Evolutionary conservation across 805 yeast genomes (phyloP), one percentile per base, ranked within the genome.

Genomic region (Aciculoconidium aculeatum): DNA sequence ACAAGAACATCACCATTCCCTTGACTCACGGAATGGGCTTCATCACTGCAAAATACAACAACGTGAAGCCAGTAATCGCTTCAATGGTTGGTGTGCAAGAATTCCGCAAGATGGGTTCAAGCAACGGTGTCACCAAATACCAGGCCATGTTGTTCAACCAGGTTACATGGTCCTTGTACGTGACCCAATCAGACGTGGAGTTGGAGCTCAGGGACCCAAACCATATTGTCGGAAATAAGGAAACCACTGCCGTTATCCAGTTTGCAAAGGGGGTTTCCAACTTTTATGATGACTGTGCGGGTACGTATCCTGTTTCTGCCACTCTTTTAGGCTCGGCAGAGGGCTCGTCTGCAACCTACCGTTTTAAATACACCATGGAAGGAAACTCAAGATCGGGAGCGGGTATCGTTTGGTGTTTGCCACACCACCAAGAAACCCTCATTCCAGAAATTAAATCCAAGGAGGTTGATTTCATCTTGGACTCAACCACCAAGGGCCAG

Each of bases 11-110:
- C 33, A 35, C 41, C 27, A 49, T 72, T 21, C 88, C 90, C 4
- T 46, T 82, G 31, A 82, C 80, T 5, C 88, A 81, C 53, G 96
- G 96, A 31, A 68, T 70, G 73, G 95, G 95, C 5, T 76, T 83
- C 38, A 73, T 83, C 10, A 80, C 95, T 17, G 84, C 78, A 15
- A 54, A 68, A 11, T 49, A 47, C 31, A 36, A 40, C 13, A 41
- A 41, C 18, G 39, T 42, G 7, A 25, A 25, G 23, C 53, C 54
- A 2, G 37, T 40, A 2, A 40, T 81, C 15, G 65, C 68, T n/a
- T 72, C 83, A 14, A 69, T 66, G 16, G 80, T 81, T 15, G 94
- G 94, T 0, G 61, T 82, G 31, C 72, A 68, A 36, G 58, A 60
- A 11, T 61, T 80, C 32, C 56, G 59, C 3, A 59, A 54, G 17